Base-by-base conservation (phyloP, 2,329 filamentous ascomycete genomes). In the Bisporella sp. region DNA sequence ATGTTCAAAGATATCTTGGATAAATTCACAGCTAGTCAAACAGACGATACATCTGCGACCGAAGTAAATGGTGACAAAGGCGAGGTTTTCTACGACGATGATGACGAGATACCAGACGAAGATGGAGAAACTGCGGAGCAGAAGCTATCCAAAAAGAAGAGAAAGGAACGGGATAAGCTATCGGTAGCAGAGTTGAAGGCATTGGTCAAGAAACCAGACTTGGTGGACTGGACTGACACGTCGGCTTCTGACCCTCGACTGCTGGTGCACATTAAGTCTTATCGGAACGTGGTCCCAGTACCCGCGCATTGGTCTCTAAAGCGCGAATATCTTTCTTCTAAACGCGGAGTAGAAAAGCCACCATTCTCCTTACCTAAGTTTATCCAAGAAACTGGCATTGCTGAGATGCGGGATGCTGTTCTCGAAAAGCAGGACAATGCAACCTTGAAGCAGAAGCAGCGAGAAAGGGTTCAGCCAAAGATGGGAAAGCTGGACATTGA, bases 401-500 rank as follows among this genome's bases (percentile, higher is more conserved):
- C 90, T 12, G 93, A 97, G 72, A 99, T 99, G 93, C 85, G 93
- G 58, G 93, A 97, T 66, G 92, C 93, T 3, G 90, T 95, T 0
- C 72, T 97, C 43, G 93, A 97, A 69, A 97, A 99, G 69, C 90
- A 97, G 67, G 90, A 91, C 47, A 85, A 95, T 63, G 88, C 93
- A 60, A 85, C 82, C 1, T 73, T 99, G 60, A 96, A 96, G 71
- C 91, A 96, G 68, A 96, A 95, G 69, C 91, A 96, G 71, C 82
- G 93, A 45, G 93, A 96, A 69, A 80, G 93, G 43, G 93, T 99
- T 9, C 85, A 90, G 56, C 90, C 90, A 31, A 97, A 97, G 71
- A 93, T 96, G 79, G 93, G 93, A 55, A 95, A 93, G 68, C 77
- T 99, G 46, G 93, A 99, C 67, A 97, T 99, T 59, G 93, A 99